Percentiles rank a stretch among this genome's conserved stretches.
phyloP scores from a whole-genome alignment of 1,284 basidiomycete species.

The Polyporus tsugae region DNA sequence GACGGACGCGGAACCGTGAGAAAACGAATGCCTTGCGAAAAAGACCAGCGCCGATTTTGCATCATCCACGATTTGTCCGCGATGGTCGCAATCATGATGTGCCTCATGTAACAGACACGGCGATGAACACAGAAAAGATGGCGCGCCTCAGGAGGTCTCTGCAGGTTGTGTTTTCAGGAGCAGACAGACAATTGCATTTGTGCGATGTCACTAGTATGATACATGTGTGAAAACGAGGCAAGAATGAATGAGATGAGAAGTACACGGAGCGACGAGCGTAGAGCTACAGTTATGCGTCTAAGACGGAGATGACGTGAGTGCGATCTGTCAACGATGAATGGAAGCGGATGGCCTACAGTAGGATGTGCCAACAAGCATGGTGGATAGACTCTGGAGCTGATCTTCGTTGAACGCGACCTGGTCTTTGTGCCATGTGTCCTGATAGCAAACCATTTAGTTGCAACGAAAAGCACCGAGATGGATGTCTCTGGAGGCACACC shows the following conservation, averaged over 20 bases:
- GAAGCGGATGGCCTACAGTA: constrained; percentile 69
- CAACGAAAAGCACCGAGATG: background rate
- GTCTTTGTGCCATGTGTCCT: constrained; percentile 95
- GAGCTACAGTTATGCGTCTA: constrained; percentile 26
- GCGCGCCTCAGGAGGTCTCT: too few relatives aligned
- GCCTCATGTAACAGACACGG: background rate
- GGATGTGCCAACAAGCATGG: constrained; percentile 90
- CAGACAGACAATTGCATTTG: constrained; percentile 13
- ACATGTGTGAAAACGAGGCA: constrained; percentile 16
- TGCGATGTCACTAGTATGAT: constrained; percentile 16
- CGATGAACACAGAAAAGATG: background rate
- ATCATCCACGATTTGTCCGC: background rate
- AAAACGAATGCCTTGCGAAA: background rate
- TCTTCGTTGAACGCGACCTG: constrained; percentile 91
- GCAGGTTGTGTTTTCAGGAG: background rate
- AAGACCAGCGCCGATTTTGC: background rate
- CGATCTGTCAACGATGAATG: background rate
- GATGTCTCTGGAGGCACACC: constrained; percentile 46
- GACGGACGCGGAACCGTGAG: background rate
- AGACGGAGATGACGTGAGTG: background rate
- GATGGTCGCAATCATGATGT: background rate
- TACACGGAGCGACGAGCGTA: constrained; percentile 11
- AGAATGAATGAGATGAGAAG: constrained; percentile 11
- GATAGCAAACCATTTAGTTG: constrained; percentile 4
- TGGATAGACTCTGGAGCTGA: constrained; percentile 86